Conservation (phyloP, 805 yeast species). For the Vanderwaltozyma polyspora region DNA sequence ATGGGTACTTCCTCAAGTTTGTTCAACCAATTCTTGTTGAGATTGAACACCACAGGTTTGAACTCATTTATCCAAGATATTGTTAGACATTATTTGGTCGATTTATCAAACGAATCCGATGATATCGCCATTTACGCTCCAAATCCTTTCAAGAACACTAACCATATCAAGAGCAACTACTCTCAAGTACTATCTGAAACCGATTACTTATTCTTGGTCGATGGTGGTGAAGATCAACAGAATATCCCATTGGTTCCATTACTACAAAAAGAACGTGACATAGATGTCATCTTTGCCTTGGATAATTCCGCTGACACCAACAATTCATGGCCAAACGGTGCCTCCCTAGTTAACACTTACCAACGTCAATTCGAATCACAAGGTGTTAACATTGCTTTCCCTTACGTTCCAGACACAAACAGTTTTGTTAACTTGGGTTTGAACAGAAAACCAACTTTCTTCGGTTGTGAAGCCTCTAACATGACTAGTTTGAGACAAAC, state of each 20-base stretch:
- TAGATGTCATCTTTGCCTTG: conserved; percentile 55
- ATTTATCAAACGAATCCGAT: conserved; percentile 39
- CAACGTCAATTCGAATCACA: conserved; percentile 43
- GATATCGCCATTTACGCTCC: conserved; percentile 64
- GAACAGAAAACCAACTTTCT: conserved; percentile 63
- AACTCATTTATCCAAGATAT: conserved; percentile 37
- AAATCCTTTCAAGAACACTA: conserved; percentile 52
- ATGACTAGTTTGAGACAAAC: conserved; percentile 40
- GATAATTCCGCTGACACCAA: conserved; percentile 62
- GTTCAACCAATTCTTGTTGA: conserved; percentile 58
- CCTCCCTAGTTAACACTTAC: conserved; percentile 45
- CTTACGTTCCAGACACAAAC: conserved; percentile 63
- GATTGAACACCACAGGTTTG: conserved; percentile 43
- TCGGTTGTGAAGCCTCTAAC: conserved; percentile 67
- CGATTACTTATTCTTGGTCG: conserved; percentile 44
- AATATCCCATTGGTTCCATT: conserved; percentile 55
- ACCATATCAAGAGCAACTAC: conserved; percentile 24
- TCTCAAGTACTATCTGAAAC: conserved; percentile 32
- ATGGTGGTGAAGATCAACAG: conserved; percentile 65
- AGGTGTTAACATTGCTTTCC: conserved; percentile 57
- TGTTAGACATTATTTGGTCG: conserved; percentile 34
- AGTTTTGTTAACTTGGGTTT: conserved; percentile 52
- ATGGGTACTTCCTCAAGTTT: conserved; percentile 77
- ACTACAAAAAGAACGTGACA: conserved; percentile 46
- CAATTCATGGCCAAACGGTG: conserved; percentile 56